Conservation (phyloP, 805 yeast genomes). For the Suhomyces sp. region DNA sequence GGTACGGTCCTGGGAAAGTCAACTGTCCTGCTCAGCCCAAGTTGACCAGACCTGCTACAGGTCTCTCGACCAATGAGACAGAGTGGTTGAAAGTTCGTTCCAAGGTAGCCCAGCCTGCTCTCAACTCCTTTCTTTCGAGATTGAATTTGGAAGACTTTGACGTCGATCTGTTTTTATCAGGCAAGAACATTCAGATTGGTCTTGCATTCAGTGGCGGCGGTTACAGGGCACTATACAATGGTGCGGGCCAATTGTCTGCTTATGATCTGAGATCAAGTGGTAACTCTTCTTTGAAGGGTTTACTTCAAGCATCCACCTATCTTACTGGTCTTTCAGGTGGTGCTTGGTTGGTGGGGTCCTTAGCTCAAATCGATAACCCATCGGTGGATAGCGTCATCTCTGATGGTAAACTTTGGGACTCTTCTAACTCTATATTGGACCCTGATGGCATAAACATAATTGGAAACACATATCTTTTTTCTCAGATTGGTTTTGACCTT, state of each 20-base stretch:
- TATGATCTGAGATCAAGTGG: slow-evolving; percentile 66
- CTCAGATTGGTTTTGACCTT: slow-evolving; percentile 22
- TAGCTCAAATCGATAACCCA: slow-evolving; percentile 19
- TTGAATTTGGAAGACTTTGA: slow-evolving; percentile 11
- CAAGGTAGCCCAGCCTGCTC: slow-evolving; percentile 8
- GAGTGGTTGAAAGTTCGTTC: slow-evolving; percentile 11
- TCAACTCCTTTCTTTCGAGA: slow-evolving; percentile 5
- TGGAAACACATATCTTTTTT: slow-evolving; percentile 38
- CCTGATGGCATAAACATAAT: slow-evolving; percentile 8
- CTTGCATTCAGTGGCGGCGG: slow-evolving; percentile 43
- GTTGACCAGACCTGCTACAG: slow-evolving; percentile 6
- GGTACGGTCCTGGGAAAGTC: slow-evolving; percentile 15
- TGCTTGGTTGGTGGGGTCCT: slow-evolving; percentile 36
- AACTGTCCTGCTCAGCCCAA: slow-evolving; percentile 8
- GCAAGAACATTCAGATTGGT: slow-evolving; percentile 25
- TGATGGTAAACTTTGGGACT: slow-evolving; percentile 19
- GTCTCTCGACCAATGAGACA: slow-evolving; percentile 6
- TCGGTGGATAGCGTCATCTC: slow-evolving; percentile 16
- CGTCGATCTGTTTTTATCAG: slow-evolving; percentile 9
- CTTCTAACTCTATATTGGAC: slow-evolving; percentile 16
- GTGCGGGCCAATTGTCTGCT: slow-evolving; percentile 85
- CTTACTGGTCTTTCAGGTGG: slow-evolving; percentile 44
- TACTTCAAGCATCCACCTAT: slow-evolving; percentile 40
- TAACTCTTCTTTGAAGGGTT: slow-evolving; percentile 11
- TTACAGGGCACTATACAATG: slow-evolving; percentile 53